Evolutionary conservation across 2,329 filamentous ascomycete species (phyloP).

Genomic region (Colletotrichum caudatum): DNA sequence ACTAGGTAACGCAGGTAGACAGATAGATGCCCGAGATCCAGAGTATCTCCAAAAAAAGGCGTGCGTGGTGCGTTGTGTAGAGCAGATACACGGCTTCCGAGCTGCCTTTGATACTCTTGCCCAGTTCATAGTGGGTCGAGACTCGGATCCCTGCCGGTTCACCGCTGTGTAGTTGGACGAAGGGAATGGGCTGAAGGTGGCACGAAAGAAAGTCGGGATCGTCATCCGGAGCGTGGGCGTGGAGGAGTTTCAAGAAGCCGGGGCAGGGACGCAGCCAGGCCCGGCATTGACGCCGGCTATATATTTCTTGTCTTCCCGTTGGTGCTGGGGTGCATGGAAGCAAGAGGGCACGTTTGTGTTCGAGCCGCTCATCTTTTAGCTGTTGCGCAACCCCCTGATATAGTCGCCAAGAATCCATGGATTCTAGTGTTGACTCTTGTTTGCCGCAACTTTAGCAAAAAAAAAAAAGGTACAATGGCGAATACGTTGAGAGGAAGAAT

Average conservation of each 20-base stretch:
- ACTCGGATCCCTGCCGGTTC: constrained; percentile 5
- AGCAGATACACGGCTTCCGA: constrained; percentile 10
- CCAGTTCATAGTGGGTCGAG: constrained; percentile 17
- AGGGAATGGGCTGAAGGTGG: constrained; percentile 2
- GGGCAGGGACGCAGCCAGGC: too few relatives aligned
- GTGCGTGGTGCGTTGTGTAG: constrained; percentile 15
- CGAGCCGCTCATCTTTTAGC: not conserved
- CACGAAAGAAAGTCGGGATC: constrained; percentile 16
- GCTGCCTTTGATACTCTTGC: constrained; percentile 4
- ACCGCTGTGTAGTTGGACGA: constrained; percentile 11
- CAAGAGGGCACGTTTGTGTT: too few relatives aligned
- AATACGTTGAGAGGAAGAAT: not conserved
- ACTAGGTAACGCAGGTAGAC: constrained; percentile 3
- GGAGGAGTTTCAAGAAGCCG: not conserved
- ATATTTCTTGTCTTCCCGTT: not conserved
- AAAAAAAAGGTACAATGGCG: not conserved
- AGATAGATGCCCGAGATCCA: constrained; percentile 1
- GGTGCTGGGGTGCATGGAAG: not conserved
- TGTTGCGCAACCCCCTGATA: not conserved
- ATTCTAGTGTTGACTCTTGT: not conserved
- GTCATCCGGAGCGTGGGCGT: not conserved
- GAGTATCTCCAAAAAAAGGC: constrained; percentile 26
- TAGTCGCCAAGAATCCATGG: not conserved
- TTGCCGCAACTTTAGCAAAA: not conserved
- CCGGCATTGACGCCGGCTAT: not conserved